Conservation (phyloP, 2,329 filamentous ascomycete genomes). For the Colletotrichum tropicale region DNA sequence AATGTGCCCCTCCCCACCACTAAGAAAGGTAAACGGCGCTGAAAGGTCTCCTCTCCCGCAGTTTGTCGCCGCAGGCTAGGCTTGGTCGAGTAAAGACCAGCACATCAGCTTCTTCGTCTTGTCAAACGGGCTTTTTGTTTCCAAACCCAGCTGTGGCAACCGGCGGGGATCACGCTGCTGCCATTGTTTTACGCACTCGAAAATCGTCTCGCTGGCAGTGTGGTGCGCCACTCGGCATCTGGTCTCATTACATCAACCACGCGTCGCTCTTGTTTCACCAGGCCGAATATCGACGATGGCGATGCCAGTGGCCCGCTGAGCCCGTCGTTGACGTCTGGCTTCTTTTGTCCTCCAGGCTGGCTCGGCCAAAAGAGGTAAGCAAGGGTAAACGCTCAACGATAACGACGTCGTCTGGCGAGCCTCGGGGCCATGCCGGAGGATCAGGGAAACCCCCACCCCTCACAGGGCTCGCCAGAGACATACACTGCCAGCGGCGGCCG, state of each 20-base stretch:
- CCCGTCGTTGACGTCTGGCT: not conserved
- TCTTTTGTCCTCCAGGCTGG: not conserved
- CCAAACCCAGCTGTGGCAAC: not conserved
- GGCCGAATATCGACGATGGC: not conserved
- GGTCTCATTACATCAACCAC: not conserved
- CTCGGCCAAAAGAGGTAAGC: not conserved
- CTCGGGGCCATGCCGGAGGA: not conserved
- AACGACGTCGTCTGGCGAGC: not conserved
- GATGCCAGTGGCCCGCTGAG: not conserved
- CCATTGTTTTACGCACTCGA: not conserved
- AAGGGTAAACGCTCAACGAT: not conserved
- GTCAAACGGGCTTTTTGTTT: slow-evolving; percentile 4
- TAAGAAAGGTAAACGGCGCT: not conserved
- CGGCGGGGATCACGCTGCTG: not conserved
- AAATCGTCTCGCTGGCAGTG: not conserved
- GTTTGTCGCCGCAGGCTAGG: not conserved
- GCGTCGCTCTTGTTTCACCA: not conserved
- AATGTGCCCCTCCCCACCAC: not conserved
- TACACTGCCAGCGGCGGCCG: not conserved
- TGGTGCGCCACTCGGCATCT: slow-evolving; percentile 3
- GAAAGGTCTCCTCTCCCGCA: not conserved
- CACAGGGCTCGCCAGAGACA: not conserved
- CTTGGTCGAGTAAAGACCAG: not conserved
- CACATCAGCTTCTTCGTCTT: not conserved
- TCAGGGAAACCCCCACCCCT: not conserved